These are phyloP conservation scores for Pseudogymnoascus sp. DNA, from an alignment of 2,329 filamentous ascomycete genomes.

Conservation along the genomic window DNA sequence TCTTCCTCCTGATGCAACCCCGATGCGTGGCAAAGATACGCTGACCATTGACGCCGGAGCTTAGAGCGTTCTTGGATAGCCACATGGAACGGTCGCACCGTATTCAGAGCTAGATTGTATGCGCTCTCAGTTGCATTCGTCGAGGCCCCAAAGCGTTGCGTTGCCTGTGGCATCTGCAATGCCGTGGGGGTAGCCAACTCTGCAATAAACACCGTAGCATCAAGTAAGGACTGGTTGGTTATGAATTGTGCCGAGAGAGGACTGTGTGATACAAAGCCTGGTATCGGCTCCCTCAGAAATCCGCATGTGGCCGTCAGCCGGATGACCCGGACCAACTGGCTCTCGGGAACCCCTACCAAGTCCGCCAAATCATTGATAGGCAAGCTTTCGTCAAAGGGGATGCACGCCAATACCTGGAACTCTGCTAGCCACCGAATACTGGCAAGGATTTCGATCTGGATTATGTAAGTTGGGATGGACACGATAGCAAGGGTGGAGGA, in stretches of 20 bases:
- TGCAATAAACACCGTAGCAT: conserved; percentile 34
- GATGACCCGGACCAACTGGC: conserved; percentile 30
- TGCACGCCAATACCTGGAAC: conserved; percentile 36
- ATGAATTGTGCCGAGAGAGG: conserved; percentile 32
- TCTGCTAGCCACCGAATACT: conserved; percentile 38
- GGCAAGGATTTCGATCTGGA: conserved; percentile 26
- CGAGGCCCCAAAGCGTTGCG: conserved; percentile 13
- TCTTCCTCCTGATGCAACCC: conserved; percentile 16
- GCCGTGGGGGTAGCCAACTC: conserved; percentile 29
- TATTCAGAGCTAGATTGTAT: conserved; percentile 18
- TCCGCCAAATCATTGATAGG: conserved; percentile 34
- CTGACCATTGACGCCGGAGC: conserved; percentile 27
- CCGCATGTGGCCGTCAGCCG: conserved; percentile 28
- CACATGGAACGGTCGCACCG: conserved; percentile 13
- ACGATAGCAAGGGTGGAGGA: neutral
- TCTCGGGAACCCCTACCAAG: conserved; percentile 32
- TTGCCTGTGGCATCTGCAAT: conserved; percentile 27
- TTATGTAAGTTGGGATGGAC: neutral
- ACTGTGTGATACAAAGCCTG: conserved; percentile 31
- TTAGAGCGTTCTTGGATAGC: conserved; percentile 19
- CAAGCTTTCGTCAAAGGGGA: conserved; percentile 33
- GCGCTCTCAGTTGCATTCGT: conserved; percentile 14
- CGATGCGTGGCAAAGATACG: conserved; percentile 23
- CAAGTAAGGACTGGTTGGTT: conserved; percentile 26
- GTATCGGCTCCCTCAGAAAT: conserved; percentile 30